Base-by-base conservation (phyloP, 495 filamentous ascomycete species). In the Talaromyces liani region DNA sequence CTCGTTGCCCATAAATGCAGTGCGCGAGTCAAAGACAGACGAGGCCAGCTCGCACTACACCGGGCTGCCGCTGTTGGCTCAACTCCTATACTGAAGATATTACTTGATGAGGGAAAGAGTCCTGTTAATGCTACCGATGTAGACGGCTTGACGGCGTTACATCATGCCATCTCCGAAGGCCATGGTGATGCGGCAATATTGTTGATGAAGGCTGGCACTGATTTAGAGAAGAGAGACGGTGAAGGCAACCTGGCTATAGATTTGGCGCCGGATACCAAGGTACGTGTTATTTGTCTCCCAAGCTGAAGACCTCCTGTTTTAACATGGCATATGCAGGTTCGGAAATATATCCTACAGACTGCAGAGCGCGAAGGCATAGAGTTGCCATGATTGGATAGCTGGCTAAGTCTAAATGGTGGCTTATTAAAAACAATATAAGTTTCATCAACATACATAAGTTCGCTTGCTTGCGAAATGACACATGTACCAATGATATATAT, bases 151-250 rank as follows among this genome's bases (percentile, higher is more conserved):
- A 98, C 95, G 36, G 86, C 93, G 14, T 75, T 99, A 70, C 94
- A 99, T 74, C 95, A 99, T 77, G 94, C 90, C 2, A 83, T 97
- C 64, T 89, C 91, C 0, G 94, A 98, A 73, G 94, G 94, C 0
- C 93, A 97, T 72, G 94, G 93, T 0, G 91, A 97, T 74, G 85
- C 92, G 1, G 94, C 93, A 0, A 76, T 97, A 24, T 78, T 87
- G 14, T 72, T 98, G 58, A 73, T 98, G 29, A 95, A 89, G 70
- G 87, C 87, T 1, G 93, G 94, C 0, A 93, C 93, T 0, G 92
- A 93, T 71, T 83, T 83, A 5, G 89, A 91, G 63, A 92, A 89
- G 75, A 85, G 84, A 74, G 90, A 95, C 72, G 66, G 64, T 3
- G 88, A 93, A 67, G 94, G 89, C 20, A 76, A 72, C 63, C 68